Base-by-base conservation (phyloP, 805 yeast genomes). In the Cyberlindnera japonica region DNA sequence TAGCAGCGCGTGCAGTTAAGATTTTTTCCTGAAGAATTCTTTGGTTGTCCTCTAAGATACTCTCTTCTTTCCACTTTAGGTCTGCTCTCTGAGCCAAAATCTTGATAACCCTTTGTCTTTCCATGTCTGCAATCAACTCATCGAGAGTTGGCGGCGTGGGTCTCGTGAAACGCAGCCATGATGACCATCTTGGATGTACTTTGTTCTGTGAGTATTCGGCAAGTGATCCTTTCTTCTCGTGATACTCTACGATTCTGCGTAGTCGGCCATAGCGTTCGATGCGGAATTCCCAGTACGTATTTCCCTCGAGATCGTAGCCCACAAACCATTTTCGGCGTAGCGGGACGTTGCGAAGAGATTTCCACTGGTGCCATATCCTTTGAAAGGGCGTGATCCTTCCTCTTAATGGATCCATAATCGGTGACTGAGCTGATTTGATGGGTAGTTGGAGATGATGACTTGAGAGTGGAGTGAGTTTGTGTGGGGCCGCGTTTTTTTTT, bases 281-380 rank as follows among this genome's bases (percentile, higher is more conserved):
- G 37, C 71, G 69, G 60, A 82, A 79, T 58, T 86, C 95, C 95
- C 95, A 86, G 63, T 81, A 86, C 2, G 91, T 79, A 58, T 86
- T 86, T 3, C 93, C 95, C 28, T 77, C 79, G n/a, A 87, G 67
- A 55, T 86, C 95, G 55, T 83, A 85, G 2, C 88, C 64, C 3
- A 57, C 50, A 51, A 85, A 84, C 65, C 79, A 85, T 56, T 69
- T 72, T 40, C 71, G 71, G 29, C 95, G 70, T 58, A 84, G 79
- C 0, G 95, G 95, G 4, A 85, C 69, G 33, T 67, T 72, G 32
- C 81, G 62, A 5, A 83, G 59, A 0, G 89, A 71, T 51, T 72
- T 74, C 77, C 81, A 85, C 49, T 67, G 66, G 59, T 75, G 73
- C 40, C 71, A 64, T 0, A 75, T 41, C 35, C 74, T 73, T 55